Evolutionary conservation across 371 early-diverging fungal genomes (phyloP).

Genomic region (Circinella umbellata): DNA sequence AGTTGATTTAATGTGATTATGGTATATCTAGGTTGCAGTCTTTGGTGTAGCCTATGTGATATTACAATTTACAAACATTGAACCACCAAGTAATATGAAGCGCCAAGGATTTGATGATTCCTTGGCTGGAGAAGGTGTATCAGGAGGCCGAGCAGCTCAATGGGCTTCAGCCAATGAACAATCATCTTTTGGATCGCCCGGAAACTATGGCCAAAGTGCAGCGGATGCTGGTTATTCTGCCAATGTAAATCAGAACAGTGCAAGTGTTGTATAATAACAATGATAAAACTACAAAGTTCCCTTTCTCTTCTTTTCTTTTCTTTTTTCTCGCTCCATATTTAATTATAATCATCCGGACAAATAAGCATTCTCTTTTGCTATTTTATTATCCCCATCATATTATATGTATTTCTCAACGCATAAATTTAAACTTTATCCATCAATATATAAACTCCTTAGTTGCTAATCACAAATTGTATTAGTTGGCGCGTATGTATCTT

Average conservation of each 20-base stretch:
- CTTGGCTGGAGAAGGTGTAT: conserved; percentile 3
- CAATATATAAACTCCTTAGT: too few relatives aligned
- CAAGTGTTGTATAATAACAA: conserved; percentile 7
- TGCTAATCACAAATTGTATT: too few relatives aligned
- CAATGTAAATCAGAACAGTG: conserved; percentile 6
- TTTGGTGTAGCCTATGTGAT: conserved; percentile 27
- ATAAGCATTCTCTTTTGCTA: too few relatives aligned
- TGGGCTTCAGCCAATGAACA: conserved; percentile 79
- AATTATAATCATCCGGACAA: not conserved
- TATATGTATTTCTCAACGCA: too few relatives aligned
- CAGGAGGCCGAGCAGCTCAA: conserved; percentile 15
- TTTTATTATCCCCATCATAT: too few relatives aligned
- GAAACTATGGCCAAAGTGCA: conserved; percentile 85
- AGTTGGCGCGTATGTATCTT: too few relatives aligned
- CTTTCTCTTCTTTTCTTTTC: too few relatives aligned
- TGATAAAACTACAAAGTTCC: too few relatives aligned
- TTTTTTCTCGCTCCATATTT: not conserved
- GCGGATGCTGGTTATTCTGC: conserved; percentile 67
- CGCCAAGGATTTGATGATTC: conserved; percentile 24
- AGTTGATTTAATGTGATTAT: not conserved
- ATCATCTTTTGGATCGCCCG: conserved; percentile 72
- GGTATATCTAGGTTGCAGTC: conserved; percentile 21
- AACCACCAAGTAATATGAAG: conserved; percentile 27
- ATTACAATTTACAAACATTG: conserved; percentile 28
- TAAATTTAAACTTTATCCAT: too few relatives aligned